Base-by-base conservation (phyloP, 805 yeast species). In the Saccharomycopsis babjevae region DNA sequence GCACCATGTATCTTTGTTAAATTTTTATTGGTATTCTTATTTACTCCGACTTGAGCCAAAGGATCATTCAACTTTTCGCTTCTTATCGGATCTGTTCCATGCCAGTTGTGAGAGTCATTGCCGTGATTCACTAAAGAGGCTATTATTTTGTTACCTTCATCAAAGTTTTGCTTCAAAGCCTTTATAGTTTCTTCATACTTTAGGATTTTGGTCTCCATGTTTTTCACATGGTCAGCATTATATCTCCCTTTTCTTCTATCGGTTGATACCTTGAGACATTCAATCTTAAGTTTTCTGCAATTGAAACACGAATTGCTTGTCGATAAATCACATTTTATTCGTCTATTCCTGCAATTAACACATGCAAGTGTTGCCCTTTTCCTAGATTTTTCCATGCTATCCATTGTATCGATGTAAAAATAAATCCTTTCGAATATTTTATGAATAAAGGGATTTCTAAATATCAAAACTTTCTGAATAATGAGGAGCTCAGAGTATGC, bases 311-410 rank as follows among this genome's bases (percentile, higher is more conserved):
- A 36, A 18, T n/a, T 42, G n/a, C 25, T 32, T 18, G 57, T n/a
- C 16, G 40, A 42, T 22, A 36, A 56, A 40, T 56, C 58, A 34
- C 58, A 56, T 42, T 56, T 56, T 3, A 56, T 56, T 42, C 58
- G 16, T 56, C 54, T 56, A 32, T 56, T 56, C 32, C 58, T 28
- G 38, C 58, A 56, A 43, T 56, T 56, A n/a, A 43, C 25, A 28
- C 58, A 56, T 32, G 58, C 58, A 25, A 56, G 50, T 25, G 58
- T 42, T 28, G 58, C 58, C 58, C 18, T 56, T 56, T 56, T 56
- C 22, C 58, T 56, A 13, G 50, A 15, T 42, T 56, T 56, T 25
- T 16, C 46, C n/a, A 32, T 3, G 3, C 54, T 28, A 30, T 46
- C 32, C 58, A 56, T 56, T 22, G 6, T 56, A 22, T 4, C 13